Percentiles rank a stretch among this genome's conserved stretches.
phyloP scores from a whole-genome alignment of 225 moss, liverwort and hornwort species.

The Marchantia paleacea region DNA sequence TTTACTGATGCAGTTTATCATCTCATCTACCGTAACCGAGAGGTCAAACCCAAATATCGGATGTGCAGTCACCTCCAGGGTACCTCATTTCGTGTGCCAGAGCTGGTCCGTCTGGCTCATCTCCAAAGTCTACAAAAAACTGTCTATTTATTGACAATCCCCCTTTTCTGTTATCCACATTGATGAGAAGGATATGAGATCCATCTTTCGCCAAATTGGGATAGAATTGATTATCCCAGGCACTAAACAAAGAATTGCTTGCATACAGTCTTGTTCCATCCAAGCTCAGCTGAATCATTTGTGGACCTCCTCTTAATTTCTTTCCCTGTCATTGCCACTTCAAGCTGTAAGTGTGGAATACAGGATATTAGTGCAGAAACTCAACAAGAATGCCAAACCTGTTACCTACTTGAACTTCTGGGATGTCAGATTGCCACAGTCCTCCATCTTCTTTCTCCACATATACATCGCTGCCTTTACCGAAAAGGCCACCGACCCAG shows the following conservation, averaged over 20 bases:
- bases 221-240: conserved; percentile 96
- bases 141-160: conserved; percentile 67
- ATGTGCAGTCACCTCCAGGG: conserved; percentile 97
- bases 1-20: too few relatives aligned
- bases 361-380: background rate
- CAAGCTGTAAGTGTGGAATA: background rate
- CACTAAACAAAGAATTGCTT: conserved; percentile 87
- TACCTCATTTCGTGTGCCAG: conserved; percentile 97
- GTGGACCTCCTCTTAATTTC: conserved; percentile 86
- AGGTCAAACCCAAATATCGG: conserved; percentile 76
- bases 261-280: conserved; percentile 89
- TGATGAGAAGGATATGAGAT: conserved; percentile 80
- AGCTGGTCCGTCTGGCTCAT: conserved; percentile 86
- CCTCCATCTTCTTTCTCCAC: conserved; percentile 75
- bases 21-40: background rate
- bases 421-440: conserved; percentile 76
- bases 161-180: conserved; percentile 85
- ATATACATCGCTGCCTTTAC: conserved; percentile 67
- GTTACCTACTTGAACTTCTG: conserved; percentile 57
- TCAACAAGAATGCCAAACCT: background rate
- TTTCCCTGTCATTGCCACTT: conserved; percentile 47
- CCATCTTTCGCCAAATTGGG: conserved; percentile 74
- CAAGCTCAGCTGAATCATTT: conserved; percentile 96
- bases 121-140: conserved; percentile 83
- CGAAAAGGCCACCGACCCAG: conserved; percentile 89